Percentiles rank a stretch among this genome's conserved stretches.
phyloP scores from a whole-genome alignment of 1,284 basidiomycete species.

The Jaminaea rosea region DNA sequence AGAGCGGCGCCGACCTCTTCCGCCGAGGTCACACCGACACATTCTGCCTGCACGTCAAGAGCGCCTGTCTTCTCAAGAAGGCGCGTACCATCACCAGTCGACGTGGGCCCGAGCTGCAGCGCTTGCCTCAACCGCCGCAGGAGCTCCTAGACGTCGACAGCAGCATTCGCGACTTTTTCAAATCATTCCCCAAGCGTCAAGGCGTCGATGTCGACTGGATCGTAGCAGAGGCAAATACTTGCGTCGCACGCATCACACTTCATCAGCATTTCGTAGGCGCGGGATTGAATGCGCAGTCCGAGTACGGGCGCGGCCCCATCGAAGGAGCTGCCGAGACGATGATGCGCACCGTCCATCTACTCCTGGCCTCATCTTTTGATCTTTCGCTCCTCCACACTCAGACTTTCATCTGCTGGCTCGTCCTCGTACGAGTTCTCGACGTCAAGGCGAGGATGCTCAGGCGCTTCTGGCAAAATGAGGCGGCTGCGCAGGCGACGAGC shows the following conservation, averaged over 20 bases:
- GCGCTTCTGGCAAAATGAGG: background rate
- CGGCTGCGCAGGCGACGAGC: background rate
- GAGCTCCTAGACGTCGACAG: conserved; percentile 7
- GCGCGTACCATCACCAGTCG: background rate
- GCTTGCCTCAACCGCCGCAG: conserved; percentile 1
- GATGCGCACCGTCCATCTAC: background rate
- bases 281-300: background rate
- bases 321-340: background rate
- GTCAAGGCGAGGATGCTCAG: background rate
- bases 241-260: background rate
- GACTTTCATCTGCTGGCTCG: background rate
- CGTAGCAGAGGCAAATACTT: conserved; percentile 1
- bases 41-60: conserved; percentile 15
- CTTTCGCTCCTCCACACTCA: background rate
- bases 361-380: background rate
- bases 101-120: background rate
- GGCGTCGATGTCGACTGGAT: background rate
- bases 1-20: conserved; percentile 13
- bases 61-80: conserved; percentile 1
- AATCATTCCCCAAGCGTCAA: conserved; percentile 2
- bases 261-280: background rate
- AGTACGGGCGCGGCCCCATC: background rate
- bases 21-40: conserved; percentile 13
- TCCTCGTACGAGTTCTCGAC: background rate
- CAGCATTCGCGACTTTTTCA: conserved; percentile 8